Conservation (phyloP, 2,329 filamentous ascomycete species). For the Fusarium sp. region DNA sequence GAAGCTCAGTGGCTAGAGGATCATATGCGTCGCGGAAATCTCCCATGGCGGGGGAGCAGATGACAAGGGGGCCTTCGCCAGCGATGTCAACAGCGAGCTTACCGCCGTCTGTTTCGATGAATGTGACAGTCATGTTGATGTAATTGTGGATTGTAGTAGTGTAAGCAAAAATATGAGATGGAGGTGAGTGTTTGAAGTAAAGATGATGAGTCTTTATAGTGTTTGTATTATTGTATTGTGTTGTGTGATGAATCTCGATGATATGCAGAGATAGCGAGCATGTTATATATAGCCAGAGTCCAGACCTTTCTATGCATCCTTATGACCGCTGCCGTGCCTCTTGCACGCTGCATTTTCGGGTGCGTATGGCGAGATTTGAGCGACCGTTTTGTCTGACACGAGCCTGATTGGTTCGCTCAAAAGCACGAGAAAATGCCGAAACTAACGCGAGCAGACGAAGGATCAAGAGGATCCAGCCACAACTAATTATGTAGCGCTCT, state of each 20-base stretch:
- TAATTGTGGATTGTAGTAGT: background rate
- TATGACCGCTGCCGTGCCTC: background rate
- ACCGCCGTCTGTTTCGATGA: constrained; percentile 32
- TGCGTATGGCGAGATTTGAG: constrained; percentile 1
- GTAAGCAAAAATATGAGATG: background rate
- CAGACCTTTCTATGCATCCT: background rate
- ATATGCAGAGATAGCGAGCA: rapidly evolving
- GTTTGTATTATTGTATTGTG: background rate
- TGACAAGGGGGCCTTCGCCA: constrained; percentile 28
- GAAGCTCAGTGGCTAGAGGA: constrained; percentile 14
- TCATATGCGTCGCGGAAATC: constrained; percentile 33
- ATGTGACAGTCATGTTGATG: constrained; percentile 20
- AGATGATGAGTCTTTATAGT: rapidly evolving
- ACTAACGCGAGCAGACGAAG: constrained; percentile 1
- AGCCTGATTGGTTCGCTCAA: background rate
- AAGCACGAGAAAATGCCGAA: constrained; percentile 32
- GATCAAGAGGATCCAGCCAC: too few species aligned
- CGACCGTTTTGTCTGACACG: background rate
- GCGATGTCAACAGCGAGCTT: constrained; percentile 31
- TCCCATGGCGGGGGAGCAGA: constrained; percentile 35
- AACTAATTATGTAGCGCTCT: rapidly evolving
- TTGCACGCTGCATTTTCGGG: background rate
- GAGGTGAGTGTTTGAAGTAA: too few species aligned
- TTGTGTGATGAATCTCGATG: rapidly evolving
- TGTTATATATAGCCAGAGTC: constrained; percentile 10